Conservation (phyloP, 768 basidiomycete genomes). For the Macrolepiota dolichaula region DNA sequence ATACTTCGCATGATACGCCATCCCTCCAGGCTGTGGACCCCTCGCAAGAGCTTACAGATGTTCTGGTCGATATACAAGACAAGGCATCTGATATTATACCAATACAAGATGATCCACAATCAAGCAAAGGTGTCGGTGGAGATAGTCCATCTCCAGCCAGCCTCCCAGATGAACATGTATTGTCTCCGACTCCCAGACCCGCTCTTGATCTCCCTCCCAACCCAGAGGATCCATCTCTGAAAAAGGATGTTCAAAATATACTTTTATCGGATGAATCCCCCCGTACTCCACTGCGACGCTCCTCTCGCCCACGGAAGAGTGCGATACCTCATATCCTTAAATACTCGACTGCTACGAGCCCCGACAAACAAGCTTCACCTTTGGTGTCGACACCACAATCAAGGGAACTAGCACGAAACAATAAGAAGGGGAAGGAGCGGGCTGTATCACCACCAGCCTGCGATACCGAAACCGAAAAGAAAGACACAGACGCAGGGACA, state of each 20-base stretch:
- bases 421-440: slow-evolving; percentile 16
- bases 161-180: background rate
- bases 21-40: background rate
- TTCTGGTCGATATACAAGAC: slow-evolving; percentile 8
- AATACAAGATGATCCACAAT: background rate
- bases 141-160: background rate
- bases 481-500: background rate
- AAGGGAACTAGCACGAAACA: slow-evolving; percentile 19
- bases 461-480: background rate
- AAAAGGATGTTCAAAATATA: background rate
- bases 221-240: background rate
- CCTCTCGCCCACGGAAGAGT: slow-evolving; percentile 38
- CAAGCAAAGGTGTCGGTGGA: background rate
- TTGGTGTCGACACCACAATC: slow-evolving; percentile 13
- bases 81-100: background rate
- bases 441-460: background rate
- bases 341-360: slow-evolving; percentile 15
- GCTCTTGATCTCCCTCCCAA: background rate
- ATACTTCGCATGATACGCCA: too few relatives aligned
- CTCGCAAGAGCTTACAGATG: background rate
- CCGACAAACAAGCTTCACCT: slow-evolving; percentile 5
- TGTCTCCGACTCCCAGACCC: background rate
- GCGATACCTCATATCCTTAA: slow-evolving; percentile 19
- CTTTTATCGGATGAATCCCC: slow-evolving; percentile 10
- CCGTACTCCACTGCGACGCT: slow-evolving; percentile 30